A percentile compares a stretch with the other conserved stretches of the same genome.
phyloP scores from a whole-genome alignment of 768 basidiomycete genomes.

The Dentipellis fragilis region DNA sequence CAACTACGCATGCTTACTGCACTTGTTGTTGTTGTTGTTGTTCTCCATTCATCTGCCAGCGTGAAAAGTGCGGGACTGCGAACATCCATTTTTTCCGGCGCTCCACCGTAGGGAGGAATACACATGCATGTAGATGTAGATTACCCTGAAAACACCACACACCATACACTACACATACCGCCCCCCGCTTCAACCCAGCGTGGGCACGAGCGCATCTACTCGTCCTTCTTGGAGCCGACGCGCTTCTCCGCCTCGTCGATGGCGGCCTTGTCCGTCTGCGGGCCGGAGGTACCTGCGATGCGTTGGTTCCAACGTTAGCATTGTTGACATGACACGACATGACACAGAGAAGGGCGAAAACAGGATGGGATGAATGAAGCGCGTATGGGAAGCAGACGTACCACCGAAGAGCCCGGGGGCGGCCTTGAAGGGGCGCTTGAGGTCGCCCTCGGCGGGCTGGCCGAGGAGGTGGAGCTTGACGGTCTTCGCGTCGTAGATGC shows the following conservation, averaged over 20 bases:
- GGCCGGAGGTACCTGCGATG: constrained; percentile 41
- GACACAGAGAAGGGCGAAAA: too few species aligned
- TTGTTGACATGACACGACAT: background rate
- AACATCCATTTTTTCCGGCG: too few species aligned
- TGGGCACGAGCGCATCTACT: background rate
- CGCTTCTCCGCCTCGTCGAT: constrained; percentile 87
- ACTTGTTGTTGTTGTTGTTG: too few species aligned
- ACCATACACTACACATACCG: too few species aligned
- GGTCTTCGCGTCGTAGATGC: constrained; percentile 76
- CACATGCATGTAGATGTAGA: too few species aligned
- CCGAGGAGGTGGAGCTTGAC: constrained; percentile 78
- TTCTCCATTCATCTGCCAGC: too few species aligned
- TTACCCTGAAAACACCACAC: too few species aligned
- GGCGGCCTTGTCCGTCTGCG: constrained; percentile 76
- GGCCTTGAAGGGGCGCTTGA: constrained; percentile 83
- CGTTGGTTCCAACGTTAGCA: background rate
- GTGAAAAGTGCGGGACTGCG: too few species aligned
- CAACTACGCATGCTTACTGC: too few species aligned
- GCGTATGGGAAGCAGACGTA: constrained; percentile 21
- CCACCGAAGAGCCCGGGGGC: constrained; percentile 63
- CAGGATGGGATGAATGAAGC: background rate
- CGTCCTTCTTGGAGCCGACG: constrained; percentile 69
- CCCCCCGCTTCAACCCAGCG: too few species aligned
- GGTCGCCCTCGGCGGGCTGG: constrained; percentile 71
- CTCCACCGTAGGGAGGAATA: too few species aligned